These are phyloP conservation scores for Fraxinus xanthoxyloides DNA, from an alignment of 305 asterid genomes.

Conservation along the genomic window DNA sequence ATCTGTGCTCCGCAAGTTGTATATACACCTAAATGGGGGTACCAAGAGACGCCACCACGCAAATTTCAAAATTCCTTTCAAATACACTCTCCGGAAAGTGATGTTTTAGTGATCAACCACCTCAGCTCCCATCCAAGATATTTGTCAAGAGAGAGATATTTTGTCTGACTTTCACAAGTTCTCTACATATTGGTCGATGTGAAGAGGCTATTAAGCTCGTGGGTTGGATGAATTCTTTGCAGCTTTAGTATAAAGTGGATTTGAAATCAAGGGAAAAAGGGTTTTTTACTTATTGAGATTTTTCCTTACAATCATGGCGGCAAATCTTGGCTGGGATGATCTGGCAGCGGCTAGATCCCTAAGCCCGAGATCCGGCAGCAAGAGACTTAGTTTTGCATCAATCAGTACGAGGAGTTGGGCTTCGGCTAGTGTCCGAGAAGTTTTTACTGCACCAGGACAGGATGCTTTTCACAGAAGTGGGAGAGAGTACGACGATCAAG, in stretches of 20 bases:
- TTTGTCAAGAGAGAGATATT: not conserved
- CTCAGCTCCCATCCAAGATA: not conserved
- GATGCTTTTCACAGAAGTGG: constrained; percentile 68
- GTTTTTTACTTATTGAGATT: not conserved
- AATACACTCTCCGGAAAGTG: not conserved
- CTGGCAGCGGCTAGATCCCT: constrained; percentile 35
- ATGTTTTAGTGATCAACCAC: not conserved
- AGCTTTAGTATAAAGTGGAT: constrained; percentile 20
- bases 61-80: not conserved
- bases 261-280: constrained; percentile 6
- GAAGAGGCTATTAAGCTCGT: not conserved
- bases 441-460: constrained; percentile 56
- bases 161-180: not conserved
- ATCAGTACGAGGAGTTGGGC: constrained; percentile 70
- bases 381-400: constrained; percentile 55
- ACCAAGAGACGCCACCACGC: not conserved
- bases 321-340: constrained; percentile 43
- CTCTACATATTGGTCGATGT: not conserved
- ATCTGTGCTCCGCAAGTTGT: not conserved
- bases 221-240: constrained; percentile 14
- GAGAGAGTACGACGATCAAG: constrained; percentile 72
- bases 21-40: not conserved
- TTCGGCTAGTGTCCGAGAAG: constrained; percentile 74
- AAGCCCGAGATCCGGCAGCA: constrained; percentile 54
- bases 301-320: constrained; percentile 31